Evolutionary conservation across 768 basidiomycete species (phyloP).

Genomic region (Tricholoma saponaceum): DNA sequence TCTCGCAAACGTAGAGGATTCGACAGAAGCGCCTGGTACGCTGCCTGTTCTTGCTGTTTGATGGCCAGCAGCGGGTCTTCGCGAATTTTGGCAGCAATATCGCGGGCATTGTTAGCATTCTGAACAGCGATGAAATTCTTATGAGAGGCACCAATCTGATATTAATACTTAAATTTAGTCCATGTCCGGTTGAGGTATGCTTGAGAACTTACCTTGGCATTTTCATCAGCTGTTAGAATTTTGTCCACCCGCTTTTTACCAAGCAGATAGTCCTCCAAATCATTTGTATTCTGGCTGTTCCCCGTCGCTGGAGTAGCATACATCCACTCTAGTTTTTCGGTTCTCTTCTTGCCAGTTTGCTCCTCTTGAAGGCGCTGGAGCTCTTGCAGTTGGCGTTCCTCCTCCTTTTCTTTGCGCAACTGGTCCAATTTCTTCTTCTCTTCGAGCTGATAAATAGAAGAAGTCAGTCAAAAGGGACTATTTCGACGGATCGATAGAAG

Average conservation of each 20-base stretch:
- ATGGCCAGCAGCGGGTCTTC: slow-evolving; percentile 97
- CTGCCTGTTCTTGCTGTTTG: slow-evolving; percentile 95
- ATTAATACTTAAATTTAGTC: slow-evolving; percentile 8
- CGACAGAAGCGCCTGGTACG: slow-evolving; percentile 79
- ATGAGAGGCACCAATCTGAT: slow-evolving; percentile 77
- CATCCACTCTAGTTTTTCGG: slow-evolving; percentile 99
- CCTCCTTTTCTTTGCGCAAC: slow-evolving; percentile 95
- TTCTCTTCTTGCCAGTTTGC: slow-evolving; percentile 90
- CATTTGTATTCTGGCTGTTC: slow-evolving; percentile 80
- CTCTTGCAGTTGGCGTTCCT: slow-evolving; percentile 95
- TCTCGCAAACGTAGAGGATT: slow-evolving; percentile 84
- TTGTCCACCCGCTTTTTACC: slow-evolving; percentile 99
- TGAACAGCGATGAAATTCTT: slow-evolving; percentile 94
- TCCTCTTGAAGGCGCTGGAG: slow-evolving; percentile 94
- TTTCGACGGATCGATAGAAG: neutral
- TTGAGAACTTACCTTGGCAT: slow-evolving; percentile 63
- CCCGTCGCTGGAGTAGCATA: slow-evolving; percentile 96
- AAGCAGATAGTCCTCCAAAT: slow-evolving; percentile 93
- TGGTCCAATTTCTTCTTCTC: slow-evolving; percentile 99
- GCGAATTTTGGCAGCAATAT: slow-evolving; percentile 89
- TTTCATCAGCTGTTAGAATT: slow-evolving; percentile 87
- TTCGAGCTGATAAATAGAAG: slow-evolving; percentile 61
- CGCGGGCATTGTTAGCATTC: slow-evolving; percentile 87
- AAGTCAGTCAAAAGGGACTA: slow-evolving; percentile 10
- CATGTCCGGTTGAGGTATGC: neutral